phyloP scores from a whole-genome alignment of 2,329 filamentous ascomycete species.

The Neopestalotiopsis sp. region DNA sequence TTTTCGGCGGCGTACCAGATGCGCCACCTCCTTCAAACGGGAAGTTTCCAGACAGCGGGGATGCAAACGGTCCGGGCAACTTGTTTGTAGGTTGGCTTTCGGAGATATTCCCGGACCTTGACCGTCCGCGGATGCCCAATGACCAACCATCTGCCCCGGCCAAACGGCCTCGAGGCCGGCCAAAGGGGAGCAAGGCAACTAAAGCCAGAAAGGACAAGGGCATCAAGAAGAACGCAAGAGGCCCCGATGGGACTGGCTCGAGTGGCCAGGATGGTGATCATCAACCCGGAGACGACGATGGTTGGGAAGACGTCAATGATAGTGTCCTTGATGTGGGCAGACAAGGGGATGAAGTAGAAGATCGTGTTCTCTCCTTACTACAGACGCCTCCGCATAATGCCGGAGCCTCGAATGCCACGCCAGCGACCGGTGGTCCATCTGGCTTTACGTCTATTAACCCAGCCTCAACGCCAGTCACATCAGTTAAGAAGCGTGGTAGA shows the following conservation, averaged over 20 bases:
- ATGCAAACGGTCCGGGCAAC: constrained; percentile 61
- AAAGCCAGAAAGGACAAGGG: constrained; percentile 56
- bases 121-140: constrained; percentile 34
- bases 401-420: constrained; percentile 27
- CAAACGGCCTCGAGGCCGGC: constrained; percentile 58
- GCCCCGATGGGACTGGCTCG: constrained; percentile 25
- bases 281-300: constrained; percentile 40
- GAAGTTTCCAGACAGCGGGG: constrained; percentile 60
- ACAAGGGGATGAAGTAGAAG: constrained; percentile 35
- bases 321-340: constrained; percentile 35
- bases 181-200: constrained; percentile 61
- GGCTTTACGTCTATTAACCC: constrained; percentile 40
- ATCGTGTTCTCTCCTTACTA: constrained; percentile 28
- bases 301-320: constrained; percentile 53
- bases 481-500: constrained; percentile 48
- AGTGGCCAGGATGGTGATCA: constrained; percentile 27
- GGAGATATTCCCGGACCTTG: constrained; percentile 64
- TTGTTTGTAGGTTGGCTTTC: constrained; percentile 67
- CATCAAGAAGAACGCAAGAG: constrained; percentile 50
- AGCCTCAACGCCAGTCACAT: constrained; percentile 29
- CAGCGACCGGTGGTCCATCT: constrained; percentile 31
- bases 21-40: constrained; percentile 56
- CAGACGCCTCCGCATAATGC: constrained; percentile 30
- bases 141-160: constrained; percentile 24
- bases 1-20: constrained; percentile 66